phyloP scores from a whole-genome alignment of 2,329 filamentous ascomycete genomes.

The Meredithiella fracta region DNA sequence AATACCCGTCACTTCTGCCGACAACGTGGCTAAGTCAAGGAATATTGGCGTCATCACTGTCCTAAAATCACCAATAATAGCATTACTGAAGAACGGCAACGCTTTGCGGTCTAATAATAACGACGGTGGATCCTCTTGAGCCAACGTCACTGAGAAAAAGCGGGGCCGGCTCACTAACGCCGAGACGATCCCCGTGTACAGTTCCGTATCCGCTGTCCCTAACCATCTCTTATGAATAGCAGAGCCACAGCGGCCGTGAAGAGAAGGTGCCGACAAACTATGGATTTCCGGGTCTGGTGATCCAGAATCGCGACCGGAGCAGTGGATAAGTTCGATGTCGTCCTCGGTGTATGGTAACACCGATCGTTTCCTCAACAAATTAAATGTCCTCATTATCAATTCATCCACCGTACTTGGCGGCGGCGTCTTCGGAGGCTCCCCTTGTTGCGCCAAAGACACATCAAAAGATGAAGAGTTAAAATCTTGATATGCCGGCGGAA shows the following conservation, averaged over 20 bases:
- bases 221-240: constrained; percentile 30
- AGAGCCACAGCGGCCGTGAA: constrained; percentile 16
- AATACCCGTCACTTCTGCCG: constrained; percentile 81
- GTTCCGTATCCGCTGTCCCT: constrained; percentile 43
- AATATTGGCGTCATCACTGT: constrained; percentile 71
- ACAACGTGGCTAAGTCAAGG: constrained; percentile 63
- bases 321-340: constrained; percentile 59
- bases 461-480: background rate
- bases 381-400: constrained; percentile 69
- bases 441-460: background rate
- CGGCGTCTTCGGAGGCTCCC: constrained; percentile 45
- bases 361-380: constrained; percentile 58
- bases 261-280: constrained; percentile 18
- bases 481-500: constrained; percentile 15
- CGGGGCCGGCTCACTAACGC: constrained; percentile 44
- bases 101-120: constrained; percentile 55
- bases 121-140: constrained; percentile 57
- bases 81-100: constrained; percentile 49
- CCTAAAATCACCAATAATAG: constrained; percentile 58
- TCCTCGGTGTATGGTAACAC: constrained; percentile 57
- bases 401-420: constrained; percentile 64
- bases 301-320: constrained; percentile 45
- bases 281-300: constrained; percentile 16
- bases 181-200: constrained; percentile 46
- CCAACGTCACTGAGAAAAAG: constrained; percentile 60